Evolutionary conservation across 768 basidiomycete genomes (phyloP), one percentile per base, ranked within the genome.

Genomic region (Phaeotremella skinneri): DNA sequence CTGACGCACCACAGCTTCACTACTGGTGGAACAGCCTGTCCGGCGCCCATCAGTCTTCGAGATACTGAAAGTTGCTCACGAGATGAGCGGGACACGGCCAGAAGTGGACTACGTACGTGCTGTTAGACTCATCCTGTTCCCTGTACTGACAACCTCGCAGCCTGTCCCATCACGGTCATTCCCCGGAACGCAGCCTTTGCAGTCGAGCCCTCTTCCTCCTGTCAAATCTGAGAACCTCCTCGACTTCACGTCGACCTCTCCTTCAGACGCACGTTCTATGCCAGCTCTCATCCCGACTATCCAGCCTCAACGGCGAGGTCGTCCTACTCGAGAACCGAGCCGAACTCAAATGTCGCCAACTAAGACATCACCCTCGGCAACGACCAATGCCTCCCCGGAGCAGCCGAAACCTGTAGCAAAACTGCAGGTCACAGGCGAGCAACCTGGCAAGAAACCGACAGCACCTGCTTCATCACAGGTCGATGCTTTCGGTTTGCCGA

Each of bases 11-110:
- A 3, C 50, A 97, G 91, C 81, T 0, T 90, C 89, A 3, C 96
- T 96, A 90, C 83, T 99, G 25, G 85, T 87, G 50, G 96, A 98
- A 72, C 87, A 91, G 62, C 91, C 93, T 1, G 74, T 84, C 2
- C 87, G 89, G 64, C 83, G 96, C 16, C 96, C 94, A 9, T 83
- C 85, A 14, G 87, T 90, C 16, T 97, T 93, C 68, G 90, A 96
- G 67, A 78, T 94, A 14, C 85, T 98, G 43, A 80, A 82, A 47
- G 83, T 84, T 59, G 89, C 93, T 1, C 96, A 97, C 78, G 81
- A 82, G 29, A 83, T 96, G 67, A 87, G 93, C 21, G 91, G 92
- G 11, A 91, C 91, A 0, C 88, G 85, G 73, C 89, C 91, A 5
- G 82, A 83, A 37, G 88, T 87, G 69, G 79, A 84, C 37, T 96